Base-by-base conservation (phyloP, 306 rosid species). In the Lablab purpureus region DNA sequence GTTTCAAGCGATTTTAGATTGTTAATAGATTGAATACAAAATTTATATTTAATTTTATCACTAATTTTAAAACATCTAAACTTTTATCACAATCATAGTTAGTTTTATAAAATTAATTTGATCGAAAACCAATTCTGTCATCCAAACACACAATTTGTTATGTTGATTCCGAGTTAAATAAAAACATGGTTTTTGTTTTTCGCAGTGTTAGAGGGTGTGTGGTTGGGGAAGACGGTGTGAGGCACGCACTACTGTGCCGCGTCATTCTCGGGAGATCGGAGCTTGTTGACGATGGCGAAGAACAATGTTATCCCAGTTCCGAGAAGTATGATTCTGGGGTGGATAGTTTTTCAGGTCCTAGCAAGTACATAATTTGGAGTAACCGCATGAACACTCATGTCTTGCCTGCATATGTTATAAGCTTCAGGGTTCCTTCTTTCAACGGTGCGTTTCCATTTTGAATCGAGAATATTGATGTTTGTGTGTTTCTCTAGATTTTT, bases 311-410 rank as follows among this genome's bases (percentile, higher is more conserved):
- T 76, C 98, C 99, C 6, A 87, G 90, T 49, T 80, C 84, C 2
- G 87, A 84, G 6, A 90, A 87, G 1, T 93, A 83, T 51, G 98
- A 93, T 82, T 91, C 96, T 0, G 98, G 98, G 2, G 88, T 88
- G 11, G 98, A 95, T 72, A 70, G 76, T 78, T 76, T 83, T 22
- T 71, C 71, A 10, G 36, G 67, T 65, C 98, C 97, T 5, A 87
- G 27, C 22, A 93, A 87, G 68, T 93, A 87, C 49, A 71, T 91
- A 15, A 71, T 93, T 10, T 93, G 99, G 98, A 86, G 90, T 54
- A 88, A 87, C 54, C 82, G 82, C 58, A 85, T 91, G 94, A 95
- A 91, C 88, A 88, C 99, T 47, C 97, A 88, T 75, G 84, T 93
- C 32, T 81, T 91, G 85, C 99, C 98, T 1, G 98, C 91, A 14